A percentile compares a stretch with the other conserved stretches of the same genome.
Evolutionary conservation across 352 stramenopile species (phyloP).

Genomic region (Globisporangium abappressorium): DNA sequence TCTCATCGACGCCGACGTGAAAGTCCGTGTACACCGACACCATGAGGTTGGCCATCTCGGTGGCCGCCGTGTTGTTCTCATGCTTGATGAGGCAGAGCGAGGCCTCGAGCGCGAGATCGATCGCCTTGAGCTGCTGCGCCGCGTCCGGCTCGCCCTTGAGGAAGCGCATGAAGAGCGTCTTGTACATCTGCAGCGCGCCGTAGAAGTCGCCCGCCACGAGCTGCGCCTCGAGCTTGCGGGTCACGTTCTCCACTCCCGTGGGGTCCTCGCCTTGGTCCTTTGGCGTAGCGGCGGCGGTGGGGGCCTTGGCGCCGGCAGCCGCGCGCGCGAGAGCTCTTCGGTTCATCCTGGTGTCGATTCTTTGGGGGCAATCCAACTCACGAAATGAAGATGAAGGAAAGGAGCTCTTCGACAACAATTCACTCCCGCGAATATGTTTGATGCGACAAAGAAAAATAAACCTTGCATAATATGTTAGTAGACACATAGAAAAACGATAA

Average conservation of each 20-base stretch:
- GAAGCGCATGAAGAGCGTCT: constrained; percentile 86
- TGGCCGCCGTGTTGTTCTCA: constrained; percentile 69
- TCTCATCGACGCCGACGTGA: constrained; percentile 66
- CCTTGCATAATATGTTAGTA: neutral
- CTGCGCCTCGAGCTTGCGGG: constrained; percentile 71
- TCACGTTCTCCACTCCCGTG: constrained; percentile 73
- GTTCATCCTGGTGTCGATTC: constrained; percentile 46
- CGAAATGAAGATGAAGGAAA: neutral
- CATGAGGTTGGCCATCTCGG: constrained; percentile 81
- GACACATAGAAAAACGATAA: neutral
- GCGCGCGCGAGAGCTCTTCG: constrained; percentile 65
- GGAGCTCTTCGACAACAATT: neutral
- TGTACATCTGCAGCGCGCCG: constrained; percentile 89
- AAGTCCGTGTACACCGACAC: constrained; percentile 71
- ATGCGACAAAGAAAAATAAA: neutral
- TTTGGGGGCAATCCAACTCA: neutral
- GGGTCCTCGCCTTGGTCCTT: constrained; percentile 24
- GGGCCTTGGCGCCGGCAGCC: constrained; percentile 22
- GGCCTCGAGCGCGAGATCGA: constrained; percentile 62
- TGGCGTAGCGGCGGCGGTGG: neutral
- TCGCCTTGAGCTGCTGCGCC: constrained; percentile 58
- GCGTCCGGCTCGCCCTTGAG: constrained; percentile 67
- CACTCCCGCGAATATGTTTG: neutral
- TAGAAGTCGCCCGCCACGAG: constrained; percentile 80
- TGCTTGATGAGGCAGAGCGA: constrained; percentile 67